Evolutionary conservation across 1,139 yeast species (phyloP), one percentile per base, ranked within the genome.

Genomic region (Sugiyamaella pinicola): DNA sequence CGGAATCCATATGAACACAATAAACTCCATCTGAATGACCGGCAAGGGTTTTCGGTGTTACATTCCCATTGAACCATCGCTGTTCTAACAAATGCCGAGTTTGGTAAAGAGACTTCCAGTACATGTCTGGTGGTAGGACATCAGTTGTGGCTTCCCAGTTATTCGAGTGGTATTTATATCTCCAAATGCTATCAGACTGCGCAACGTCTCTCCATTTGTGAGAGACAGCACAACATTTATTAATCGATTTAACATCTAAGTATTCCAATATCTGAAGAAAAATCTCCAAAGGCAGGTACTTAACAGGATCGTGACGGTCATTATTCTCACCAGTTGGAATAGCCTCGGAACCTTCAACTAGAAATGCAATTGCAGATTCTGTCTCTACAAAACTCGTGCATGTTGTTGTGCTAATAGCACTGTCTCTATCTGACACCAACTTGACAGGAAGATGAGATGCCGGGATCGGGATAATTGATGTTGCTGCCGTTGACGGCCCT

Each of bases 11-110:
- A 42, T 68, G 67, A 6, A 68, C 70, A 49, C 75, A 71, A 51
- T 71, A 71, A 3, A 71, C 73, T 19, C 70, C 61, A 51, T 71
- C 74, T 4, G 58, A 43, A 48, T 71, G 75, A 8, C 74, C 74
- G 3, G 55, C 55, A 41, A 71, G 55, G 2, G 62, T 59, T 15
- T 51, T 58, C 2, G 67, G 61, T 5, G 51, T 57, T 15, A 60
- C 61, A 5, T 42, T 44, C 3, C 67, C 69, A 12, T 44, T 15
- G 17, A 41, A 43, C 74, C 74, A 71, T 24, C 69, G 60, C 24
- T 55, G 47, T 21, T 70, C 71, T 26, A 71, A 58, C 26, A 44
- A 34, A 9, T 49, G 49, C n/a, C 70, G 61, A 2, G 67, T 58
- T 33, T 53, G 46, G 55, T 63, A 70, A 13, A 70, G 52, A 4